Evolutionary conservation across 164 flowering plant species (phyloP).

Genomic region (Piper betle): DNA sequence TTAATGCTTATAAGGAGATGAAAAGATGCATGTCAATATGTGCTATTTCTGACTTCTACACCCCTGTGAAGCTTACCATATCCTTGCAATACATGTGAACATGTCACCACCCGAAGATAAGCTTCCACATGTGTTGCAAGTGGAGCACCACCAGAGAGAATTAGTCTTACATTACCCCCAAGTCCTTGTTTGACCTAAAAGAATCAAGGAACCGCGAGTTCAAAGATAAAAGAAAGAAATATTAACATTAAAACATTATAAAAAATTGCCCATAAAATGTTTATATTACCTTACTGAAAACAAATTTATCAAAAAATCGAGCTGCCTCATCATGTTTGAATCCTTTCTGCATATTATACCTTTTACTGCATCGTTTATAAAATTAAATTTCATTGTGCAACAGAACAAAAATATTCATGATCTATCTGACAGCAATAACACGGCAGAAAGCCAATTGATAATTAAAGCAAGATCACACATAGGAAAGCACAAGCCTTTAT

Average conservation of each 20-base stretch:
- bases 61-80: conserved; percentile 44
- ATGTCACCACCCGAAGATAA: conserved; percentile 77
- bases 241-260: too few species aligned
- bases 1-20: too few species aligned
- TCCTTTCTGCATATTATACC: conserved; percentile 52
- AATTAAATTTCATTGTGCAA: too few species aligned
- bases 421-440: too few species aligned
- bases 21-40: not conserved
- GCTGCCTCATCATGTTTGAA: conserved; percentile 54
- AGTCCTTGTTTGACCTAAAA: conserved; percentile 77
- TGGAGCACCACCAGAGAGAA: conserved; percentile 96
- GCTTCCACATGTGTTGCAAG: conserved; percentile 76
- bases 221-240: not conserved
- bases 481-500: too few species aligned
- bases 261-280: too few species aligned
- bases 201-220: not conserved
- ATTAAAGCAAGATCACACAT: too few species aligned
- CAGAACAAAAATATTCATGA: too few species aligned
- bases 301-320: conserved; percentile 62
- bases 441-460: too few species aligned
- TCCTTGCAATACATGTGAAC: conserved; percentile 94
- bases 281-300: conserved; percentile 61
- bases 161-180: conserved; percentile 81
- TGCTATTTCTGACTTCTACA: not conserved
- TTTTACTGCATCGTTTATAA: conserved; percentile 42